phyloP scores from a whole-genome alignment of 228 moss, liverwort and hornwort species.

The Sphagnum fallax region DNA sequence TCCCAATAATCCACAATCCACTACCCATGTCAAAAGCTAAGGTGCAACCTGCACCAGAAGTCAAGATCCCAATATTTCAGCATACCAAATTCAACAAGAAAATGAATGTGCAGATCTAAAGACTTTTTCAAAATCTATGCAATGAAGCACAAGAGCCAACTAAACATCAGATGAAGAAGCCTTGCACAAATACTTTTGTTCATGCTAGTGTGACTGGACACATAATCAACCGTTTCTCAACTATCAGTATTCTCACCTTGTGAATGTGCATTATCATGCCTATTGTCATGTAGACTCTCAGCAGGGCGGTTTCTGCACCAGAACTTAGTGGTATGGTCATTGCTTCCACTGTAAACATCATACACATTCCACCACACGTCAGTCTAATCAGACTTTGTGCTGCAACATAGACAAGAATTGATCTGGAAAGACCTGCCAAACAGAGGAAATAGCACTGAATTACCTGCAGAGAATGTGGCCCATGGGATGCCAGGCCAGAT shows the following conservation, averaged over 20 bases:
- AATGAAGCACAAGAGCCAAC: not conserved
- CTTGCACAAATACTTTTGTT: no score
- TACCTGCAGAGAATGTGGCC: constrained; percentile 50
- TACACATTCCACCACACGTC: not conserved
- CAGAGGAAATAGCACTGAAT: not conserved
- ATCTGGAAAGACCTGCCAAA: no score
- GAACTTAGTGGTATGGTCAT: constrained; percentile 54
- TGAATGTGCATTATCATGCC: constrained; percentile 32
- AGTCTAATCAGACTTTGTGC: no score
- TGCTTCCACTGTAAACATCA: constrained; percentile 30
- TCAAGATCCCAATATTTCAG: no score
- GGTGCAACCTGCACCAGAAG: not conserved
- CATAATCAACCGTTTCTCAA: not conserved
- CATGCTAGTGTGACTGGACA: no score
- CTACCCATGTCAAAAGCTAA: not conserved
- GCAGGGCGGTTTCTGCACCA: constrained; percentile 58
- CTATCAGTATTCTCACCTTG: constrained; percentile 15
- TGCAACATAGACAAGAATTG: no score
- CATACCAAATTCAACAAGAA: not conserved
- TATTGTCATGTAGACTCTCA: constrained; percentile 36
- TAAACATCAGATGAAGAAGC: not conserved
- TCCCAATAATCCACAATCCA: constrained; percentile 13
- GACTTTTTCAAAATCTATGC: not conserved
- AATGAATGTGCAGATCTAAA: not conserved
- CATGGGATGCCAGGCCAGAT: constrained; percentile 62